Evolutionary conservation across 495 filamentous ascomycete genomes (phyloP).

Genomic region (Trichoderma reesei): DNA sequence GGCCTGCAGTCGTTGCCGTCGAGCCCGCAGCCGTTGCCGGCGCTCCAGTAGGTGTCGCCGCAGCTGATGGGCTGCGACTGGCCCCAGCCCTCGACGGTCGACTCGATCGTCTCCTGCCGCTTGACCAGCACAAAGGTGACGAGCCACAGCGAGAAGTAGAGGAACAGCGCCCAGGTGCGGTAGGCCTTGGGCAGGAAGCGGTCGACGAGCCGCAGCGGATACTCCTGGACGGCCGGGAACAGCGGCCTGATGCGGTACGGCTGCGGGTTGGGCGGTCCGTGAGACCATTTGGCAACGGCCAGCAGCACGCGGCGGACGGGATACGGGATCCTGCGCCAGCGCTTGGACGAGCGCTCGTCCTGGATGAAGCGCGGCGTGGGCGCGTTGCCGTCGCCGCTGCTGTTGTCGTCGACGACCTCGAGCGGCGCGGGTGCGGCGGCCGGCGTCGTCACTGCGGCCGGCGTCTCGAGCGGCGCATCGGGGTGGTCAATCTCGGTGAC

Average conservation of each 20-base stretch:
- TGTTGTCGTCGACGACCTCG: slow-evolving; percentile 14
- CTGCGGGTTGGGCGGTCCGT: slow-evolving; percentile 57
- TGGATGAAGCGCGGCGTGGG: slow-evolving; percentile 31
- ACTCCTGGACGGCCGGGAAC: slow-evolving; percentile 58
- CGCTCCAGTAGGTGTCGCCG: slow-evolving; percentile 51
- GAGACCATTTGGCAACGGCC: slow-evolving; percentile 51
- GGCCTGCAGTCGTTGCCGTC: slow-evolving; percentile 76
- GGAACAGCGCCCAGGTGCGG: slow-evolving; percentile 47
- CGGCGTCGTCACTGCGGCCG: slow-evolving; percentile 3
- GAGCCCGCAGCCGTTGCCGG: slow-evolving; percentile 65
- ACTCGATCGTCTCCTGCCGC: slow-evolving; percentile 49
- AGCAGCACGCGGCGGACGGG: slow-evolving; percentile 30
- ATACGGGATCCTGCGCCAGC: slow-evolving; percentile 40
- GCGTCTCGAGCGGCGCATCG: slow-evolving; percentile 22
- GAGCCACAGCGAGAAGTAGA: slow-evolving; percentile 61
- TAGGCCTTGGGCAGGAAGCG: slow-evolving; percentile 55
- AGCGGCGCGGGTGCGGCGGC: slow-evolving; percentile 7
- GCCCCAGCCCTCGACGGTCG: slow-evolving; percentile 61
- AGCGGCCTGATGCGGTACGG: slow-evolving; percentile 57
- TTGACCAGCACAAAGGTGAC: slow-evolving; percentile 60
- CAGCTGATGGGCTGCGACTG: slow-evolving; percentile 58
- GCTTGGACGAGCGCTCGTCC: slow-evolving; percentile 27
- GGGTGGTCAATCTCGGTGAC: slow-evolving; percentile 20
- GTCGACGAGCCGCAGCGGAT: slow-evolving; percentile 54
- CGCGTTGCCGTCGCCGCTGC: slow-evolving; percentile 17